These are phyloP conservation scores for Alternaria burnsii DNA, from an alignment of 2,329 filamentous ascomycete genomes.

Conservation along the genomic window DNA sequence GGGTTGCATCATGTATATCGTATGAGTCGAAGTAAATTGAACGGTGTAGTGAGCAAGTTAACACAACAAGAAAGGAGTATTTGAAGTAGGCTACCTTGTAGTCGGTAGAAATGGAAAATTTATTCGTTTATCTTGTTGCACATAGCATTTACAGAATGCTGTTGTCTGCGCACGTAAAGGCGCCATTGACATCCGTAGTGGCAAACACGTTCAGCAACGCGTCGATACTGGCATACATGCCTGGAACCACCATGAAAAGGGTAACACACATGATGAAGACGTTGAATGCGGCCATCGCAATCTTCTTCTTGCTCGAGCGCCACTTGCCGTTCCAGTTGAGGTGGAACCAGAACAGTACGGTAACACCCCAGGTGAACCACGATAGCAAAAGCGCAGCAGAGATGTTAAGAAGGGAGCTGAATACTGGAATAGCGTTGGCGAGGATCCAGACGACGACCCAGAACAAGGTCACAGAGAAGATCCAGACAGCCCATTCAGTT, in stretches of 20 bases:
- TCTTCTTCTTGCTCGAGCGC: slow-evolving; percentile 29
- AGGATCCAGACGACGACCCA: slow-evolving; percentile 40
- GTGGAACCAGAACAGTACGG: slow-evolving; percentile 42
- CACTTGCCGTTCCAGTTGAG: slow-evolving; percentile 40
- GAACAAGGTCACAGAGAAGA: slow-evolving; percentile 35
- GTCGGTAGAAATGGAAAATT: not conserved
- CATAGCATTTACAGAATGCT: slow-evolving; percentile 25
- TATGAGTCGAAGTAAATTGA: not conserved
- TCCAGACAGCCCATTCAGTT: slow-evolving; percentile 32
- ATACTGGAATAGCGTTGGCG: slow-evolving; percentile 40
- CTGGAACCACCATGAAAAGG: slow-evolving; percentile 36
- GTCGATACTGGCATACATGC: slow-evolving; percentile 38
- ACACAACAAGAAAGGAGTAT: not conserved
- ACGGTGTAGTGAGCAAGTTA: not conserved
- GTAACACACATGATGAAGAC: slow-evolving; percentile 32
- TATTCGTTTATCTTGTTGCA: not conserved
- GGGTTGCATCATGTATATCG: not conserved
- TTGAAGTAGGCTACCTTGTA: not conserved
- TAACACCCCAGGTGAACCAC: slow-evolving; percentile 42
- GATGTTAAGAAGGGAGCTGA: slow-evolving; percentile 39
- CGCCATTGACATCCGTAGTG: slow-evolving; percentile 38
- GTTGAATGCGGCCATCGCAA: slow-evolving; percentile 31
- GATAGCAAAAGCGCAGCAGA: slow-evolving; percentile 34
- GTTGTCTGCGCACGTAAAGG: slow-evolving; percentile 42
- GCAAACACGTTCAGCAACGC: slow-evolving; percentile 33